Conservation (phyloP, 768 basidiomycete genomes). For the Macrolepiota albuminosa region DNA sequence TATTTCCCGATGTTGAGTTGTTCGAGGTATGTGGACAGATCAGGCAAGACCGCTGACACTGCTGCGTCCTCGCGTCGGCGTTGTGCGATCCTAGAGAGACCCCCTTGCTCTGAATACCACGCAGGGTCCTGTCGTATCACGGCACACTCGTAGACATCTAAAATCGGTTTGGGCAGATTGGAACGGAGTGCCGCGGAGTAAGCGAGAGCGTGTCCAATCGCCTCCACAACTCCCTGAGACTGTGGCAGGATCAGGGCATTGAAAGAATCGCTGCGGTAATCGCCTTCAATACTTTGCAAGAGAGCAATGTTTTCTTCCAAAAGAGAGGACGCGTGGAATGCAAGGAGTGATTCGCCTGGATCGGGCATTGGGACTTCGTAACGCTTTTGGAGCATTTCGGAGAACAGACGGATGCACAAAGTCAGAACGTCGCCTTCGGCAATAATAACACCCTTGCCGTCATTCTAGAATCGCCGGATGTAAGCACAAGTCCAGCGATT, state of each 20-base stretch:
- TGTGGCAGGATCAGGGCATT: conserved; percentile 53
- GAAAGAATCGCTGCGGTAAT: conserved; percentile 48
- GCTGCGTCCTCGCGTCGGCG: conserved; percentile 43
- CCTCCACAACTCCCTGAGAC: conserved; percentile 47
- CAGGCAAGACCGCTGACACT: conserved; percentile 37
- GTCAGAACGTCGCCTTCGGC: conserved; percentile 53
- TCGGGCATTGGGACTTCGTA: conserved; percentile 49
- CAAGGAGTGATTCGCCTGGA: conserved; percentile 46
- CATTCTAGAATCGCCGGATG: conserved; percentile 27
- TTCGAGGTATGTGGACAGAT: conserved; percentile 35
- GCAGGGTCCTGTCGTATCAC: conserved; percentile 50
- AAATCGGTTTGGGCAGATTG: conserved; percentile 40
- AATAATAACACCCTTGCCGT: conserved; percentile 54
- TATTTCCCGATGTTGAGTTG: conserved; percentile 45
- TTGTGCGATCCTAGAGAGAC: conserved; percentile 44
- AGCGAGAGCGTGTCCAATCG: conserved; percentile 61
- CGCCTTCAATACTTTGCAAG: conserved; percentile 29
- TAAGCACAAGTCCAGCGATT: conserved; percentile 6
- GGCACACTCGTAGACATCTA: conserved; percentile 52
- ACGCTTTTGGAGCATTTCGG: conserved; percentile 54
- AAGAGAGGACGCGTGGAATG: conserved; percentile 42
- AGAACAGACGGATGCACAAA: conserved; percentile 50
- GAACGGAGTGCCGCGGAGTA: conserved; percentile 47
- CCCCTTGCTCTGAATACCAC: conserved; percentile 54
- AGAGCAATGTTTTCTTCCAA: conserved; percentile 42